Conservation (phyloP, 805 yeast genomes). For the Pichia kluyveri region DNA sequence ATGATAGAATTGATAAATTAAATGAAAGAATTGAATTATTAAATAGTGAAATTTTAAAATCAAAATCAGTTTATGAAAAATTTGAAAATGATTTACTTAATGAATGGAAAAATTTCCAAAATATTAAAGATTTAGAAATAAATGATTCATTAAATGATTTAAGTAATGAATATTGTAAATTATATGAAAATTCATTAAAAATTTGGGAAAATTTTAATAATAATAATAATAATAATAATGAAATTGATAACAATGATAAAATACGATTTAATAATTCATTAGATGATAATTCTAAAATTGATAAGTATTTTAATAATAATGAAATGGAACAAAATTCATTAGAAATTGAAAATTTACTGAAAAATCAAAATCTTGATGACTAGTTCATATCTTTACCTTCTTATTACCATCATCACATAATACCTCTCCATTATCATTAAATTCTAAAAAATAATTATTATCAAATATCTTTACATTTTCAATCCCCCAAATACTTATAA, state of each 20-base stretch:
- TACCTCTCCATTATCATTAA: constrained; percentile 10
- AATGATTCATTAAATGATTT: constrained; percentile 60
- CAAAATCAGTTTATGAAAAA: constrained; percentile 36
- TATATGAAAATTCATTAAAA: constrained; percentile 57
- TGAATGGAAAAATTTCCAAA: constrained; percentile 63
- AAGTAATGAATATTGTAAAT: constrained; percentile 67
- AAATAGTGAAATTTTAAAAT: constrained; percentile 35
- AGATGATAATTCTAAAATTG: constrained; percentile 14
- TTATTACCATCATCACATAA: neutral
- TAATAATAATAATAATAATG: too few species aligned
- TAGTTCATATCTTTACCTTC: too few species aligned
- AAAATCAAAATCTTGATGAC: too few species aligned
- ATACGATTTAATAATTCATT: constrained; percentile 12
- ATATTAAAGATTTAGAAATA: constrained; percentile 69
- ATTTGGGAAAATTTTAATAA: constrained; percentile 52
- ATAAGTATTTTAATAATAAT: constrained; percentile 15
- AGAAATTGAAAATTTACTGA: too few species aligned
- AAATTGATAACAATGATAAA: neutral
- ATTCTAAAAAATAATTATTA: constrained; percentile 18
- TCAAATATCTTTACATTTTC: constrained; percentile 22
- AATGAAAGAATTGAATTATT: constrained; percentile 30
- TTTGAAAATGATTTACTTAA: constrained; percentile 38
- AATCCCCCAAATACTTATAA: constrained; percentile 40
- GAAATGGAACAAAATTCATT: constrained; percentile 12
- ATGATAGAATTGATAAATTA: constrained; percentile 35